These are phyloP conservation scores for Oryza rufipogon DNA, from an alignment of 176 grass and related monocot species.

Conservation along the genomic window DNA sequence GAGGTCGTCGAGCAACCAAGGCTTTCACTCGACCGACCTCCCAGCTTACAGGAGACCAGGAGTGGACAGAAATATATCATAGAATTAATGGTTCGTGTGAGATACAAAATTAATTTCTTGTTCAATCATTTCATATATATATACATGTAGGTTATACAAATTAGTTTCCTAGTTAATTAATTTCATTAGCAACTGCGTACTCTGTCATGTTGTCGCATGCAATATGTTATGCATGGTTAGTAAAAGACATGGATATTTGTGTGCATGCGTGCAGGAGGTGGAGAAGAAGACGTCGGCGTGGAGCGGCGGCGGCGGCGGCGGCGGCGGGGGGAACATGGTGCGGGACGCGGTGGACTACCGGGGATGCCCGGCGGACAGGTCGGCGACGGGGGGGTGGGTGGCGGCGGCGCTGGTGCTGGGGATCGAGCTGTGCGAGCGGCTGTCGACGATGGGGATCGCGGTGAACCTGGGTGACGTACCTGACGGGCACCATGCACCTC, in stretches of 20 bases:
- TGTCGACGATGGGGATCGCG: constrained; percentile 91
- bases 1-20: constrained; percentile 15
- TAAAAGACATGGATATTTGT: background rate
- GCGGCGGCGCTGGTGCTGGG: constrained; percentile 69
- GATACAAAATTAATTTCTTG: background rate
- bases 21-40: background rate
- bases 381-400: constrained; percentile 79
- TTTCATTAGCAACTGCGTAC: background rate
- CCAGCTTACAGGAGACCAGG: background rate
- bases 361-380: constrained; percentile 64
- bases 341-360: constrained; percentile 76
- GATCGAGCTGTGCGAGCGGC: constrained; percentile 86
- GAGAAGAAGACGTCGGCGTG: constrained; percentile 15
- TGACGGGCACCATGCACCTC: constrained; percentile 81
- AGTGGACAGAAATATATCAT: background rate
- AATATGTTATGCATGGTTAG: background rate
- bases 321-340: constrained; percentile 37
- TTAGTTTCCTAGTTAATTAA: background rate
- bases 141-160: background rate
- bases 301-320: no score
- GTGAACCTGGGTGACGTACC: constrained; percentile 88
- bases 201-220: background rate
- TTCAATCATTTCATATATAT: background rate
- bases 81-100: background rate
- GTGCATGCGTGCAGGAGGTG: constrained; percentile 7